These are phyloP conservation scores for Pichia sp. DNA, from an alignment of 1,139 yeast species.

Conservation along the genomic window DNA sequence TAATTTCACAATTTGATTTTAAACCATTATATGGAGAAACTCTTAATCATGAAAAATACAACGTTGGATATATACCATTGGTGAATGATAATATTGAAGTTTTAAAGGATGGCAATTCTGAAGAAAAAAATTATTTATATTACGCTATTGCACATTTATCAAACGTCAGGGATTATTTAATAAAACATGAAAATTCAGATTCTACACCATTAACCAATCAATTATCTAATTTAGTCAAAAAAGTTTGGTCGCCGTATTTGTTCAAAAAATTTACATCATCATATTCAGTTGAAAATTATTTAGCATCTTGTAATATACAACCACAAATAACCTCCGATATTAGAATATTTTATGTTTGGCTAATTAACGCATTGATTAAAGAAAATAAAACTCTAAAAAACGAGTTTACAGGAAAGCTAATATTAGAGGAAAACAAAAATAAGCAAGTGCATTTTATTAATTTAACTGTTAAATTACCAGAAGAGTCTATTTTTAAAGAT, in stretches of 20 bases:
- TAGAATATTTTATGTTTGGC: slow-evolving; percentile 53
- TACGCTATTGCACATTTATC: slow-evolving; percentile 52
- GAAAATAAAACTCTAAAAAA: slow-evolving; percentile 28
- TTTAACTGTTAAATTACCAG: slow-evolving; percentile 54
- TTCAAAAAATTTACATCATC: slow-evolving; percentile 62
- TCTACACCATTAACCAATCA: slow-evolving; percentile 23
- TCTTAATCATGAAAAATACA: slow-evolving; percentile 40
- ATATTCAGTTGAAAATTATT: slow-evolving; percentile 51
- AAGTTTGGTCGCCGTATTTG: slow-evolving; percentile 57
- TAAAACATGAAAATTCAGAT: slow-evolving; percentile 30
- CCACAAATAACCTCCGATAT: slow-evolving; percentile 10
- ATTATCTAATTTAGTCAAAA: slow-evolving; percentile 40
- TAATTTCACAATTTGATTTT: slow-evolving; percentile 32
- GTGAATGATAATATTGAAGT: slow-evolving; percentile 33
- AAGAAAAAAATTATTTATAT: slow-evolving; percentile 29
- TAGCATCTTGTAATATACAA: slow-evolving; percentile 38
- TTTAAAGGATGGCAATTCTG: slow-evolving; percentile 31
- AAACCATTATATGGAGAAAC: slow-evolving; percentile 31
- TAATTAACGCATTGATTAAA: slow-evolving; percentile 43
- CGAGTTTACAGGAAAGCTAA: slow-evolving; percentile 50
- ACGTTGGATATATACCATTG: slow-evolving; percentile 62
- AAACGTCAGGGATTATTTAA: slow-evolving; percentile 45
- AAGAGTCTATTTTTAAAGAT: slow-evolving; percentile 47
- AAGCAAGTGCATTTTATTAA: too few species aligned
- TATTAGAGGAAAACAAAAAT: slow-evolving; percentile 31